These are phyloP conservation scores for Suhomyces yuchorum DNA, from an alignment of 1,139 yeast species.

Conservation along the genomic window DNA sequence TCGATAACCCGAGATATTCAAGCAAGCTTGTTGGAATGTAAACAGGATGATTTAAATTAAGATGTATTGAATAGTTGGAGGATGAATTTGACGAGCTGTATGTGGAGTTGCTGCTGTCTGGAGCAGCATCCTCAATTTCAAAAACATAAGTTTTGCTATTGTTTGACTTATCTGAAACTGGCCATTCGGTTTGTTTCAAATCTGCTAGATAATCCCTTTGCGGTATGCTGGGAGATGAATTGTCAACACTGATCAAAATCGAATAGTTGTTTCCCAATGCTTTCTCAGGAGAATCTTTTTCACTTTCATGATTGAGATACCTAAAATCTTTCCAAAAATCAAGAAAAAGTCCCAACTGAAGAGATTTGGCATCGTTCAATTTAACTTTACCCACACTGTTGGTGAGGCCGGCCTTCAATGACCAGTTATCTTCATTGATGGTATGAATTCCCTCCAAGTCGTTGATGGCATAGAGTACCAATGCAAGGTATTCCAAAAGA, in stretches of 20 bases:
- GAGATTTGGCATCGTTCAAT: conserved; percentile 26
- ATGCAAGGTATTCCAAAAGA: conserved; percentile 36
- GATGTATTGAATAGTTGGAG: conserved; percentile 22
- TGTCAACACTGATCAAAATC: conserved; percentile 19
- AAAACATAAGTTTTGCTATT: conserved; percentile 15
- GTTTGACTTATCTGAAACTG: conserved; percentile 10
- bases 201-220: conserved; percentile 24
- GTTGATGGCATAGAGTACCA: conserved; percentile 30
- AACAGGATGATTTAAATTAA: conserved; percentile 29
- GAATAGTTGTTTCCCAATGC: conserved; percentile 20
- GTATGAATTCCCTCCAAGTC: conserved; percentile 20
- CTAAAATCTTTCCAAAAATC: conserved; percentile 43
- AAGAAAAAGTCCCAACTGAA: conserved; percentile 37
- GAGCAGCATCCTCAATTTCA: conserved; percentile 14
- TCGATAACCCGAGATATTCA: conserved; percentile 32
- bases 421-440: conserved; percentile 18
- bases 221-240: conserved; percentile 1
- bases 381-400: conserved; percentile 33
- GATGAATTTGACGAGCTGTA: conserved; percentile 5
- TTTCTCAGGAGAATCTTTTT: conserved; percentile 2
- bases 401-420: conserved; percentile 25
- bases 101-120: conserved; percentile 7
- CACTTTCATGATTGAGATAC: conserved; percentile 28
- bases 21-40: conserved; percentile 31
- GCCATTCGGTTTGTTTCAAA: conserved; percentile 26